Evolutionary conservation across 2,329 filamentous ascomycete genomes (phyloP), one percentile per base, ranked within the genome.

Genomic region (Botrytis squamosa): DNA sequence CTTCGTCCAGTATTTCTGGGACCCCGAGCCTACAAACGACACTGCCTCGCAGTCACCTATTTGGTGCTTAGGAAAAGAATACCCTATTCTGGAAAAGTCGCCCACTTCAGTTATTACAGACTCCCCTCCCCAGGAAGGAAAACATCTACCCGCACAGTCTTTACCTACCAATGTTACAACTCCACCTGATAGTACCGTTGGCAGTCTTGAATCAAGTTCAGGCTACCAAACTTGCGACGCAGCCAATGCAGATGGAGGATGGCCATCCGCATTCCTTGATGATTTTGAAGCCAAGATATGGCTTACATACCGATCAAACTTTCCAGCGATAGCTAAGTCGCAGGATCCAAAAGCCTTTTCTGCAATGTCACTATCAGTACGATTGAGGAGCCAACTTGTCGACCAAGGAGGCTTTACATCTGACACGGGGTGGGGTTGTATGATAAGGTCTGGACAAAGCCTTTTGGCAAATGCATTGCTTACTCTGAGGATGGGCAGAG

Each of bases 401-500:
- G 93, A 97, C 67, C 89, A 93, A 73, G 87, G 87, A 40, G 94
- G 93, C 7, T 99, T 98, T 83, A 92, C 93, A 18, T 95, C 94
- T 2, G 96, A 99, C 82, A 95, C 93, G 16, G 96, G 96, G 70
- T 99, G 97, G 94, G 96, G 96, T 0, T 99, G 96, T 81, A 99
- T 99, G 96, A 98, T 99, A 78, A 88, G 96, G 74, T 98, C 95
- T 9, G 96, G 96, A 5, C 96, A 99, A 84, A 95, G 93, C 80
- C 86, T 99, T 40, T 85, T 99, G 60, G 95, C 95, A 63, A 99
- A 98, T 82, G 88, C 95, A 1, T 86, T 98, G 78, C 84, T 89
- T 29, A 87, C 92, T 72, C 84, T 95, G 66, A 86, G 88, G 57
- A 84, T 98, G 36, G 95, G 96, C 33, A 90, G 96, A 87, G 92